Evolutionary conservation across 1,284 basidiomycete species (phyloP).

Genomic region (Ceratobasidium sp.): DNA sequence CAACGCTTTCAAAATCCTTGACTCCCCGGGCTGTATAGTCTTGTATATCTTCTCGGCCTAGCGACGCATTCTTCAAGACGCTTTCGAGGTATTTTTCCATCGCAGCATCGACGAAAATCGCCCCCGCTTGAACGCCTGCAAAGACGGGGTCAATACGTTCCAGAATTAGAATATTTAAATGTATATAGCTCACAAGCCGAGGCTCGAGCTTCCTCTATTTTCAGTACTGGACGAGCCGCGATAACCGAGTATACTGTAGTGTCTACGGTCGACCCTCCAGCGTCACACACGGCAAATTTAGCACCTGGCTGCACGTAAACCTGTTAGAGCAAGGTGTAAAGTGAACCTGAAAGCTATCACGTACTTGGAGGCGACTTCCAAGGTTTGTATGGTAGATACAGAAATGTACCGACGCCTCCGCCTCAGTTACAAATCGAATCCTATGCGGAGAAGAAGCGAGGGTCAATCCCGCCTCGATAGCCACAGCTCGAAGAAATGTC

Average conservation of each 20-base stretch:
- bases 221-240: slow-evolving; percentile 21
- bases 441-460: slow-evolving; percentile 4
- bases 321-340: background rate
- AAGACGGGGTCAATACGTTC: too few species aligned
- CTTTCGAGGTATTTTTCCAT: slow-evolving; percentile 9
- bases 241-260: slow-evolving; percentile 47
- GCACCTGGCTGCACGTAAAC: slow-evolving; percentile 20
- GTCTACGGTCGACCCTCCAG: slow-evolving; percentile 50
- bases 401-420: slow-evolving; percentile 50
- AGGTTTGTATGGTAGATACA: slow-evolving; percentile 47
- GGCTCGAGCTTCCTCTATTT: slow-evolving; percentile 42
- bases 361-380: slow-evolving; percentile 31
- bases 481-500: slow-evolving; percentile 39
- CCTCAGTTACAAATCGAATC: slow-evolving; percentile 48
- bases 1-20: slow-evolving; percentile 40
- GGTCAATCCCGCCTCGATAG: slow-evolving; percentile 40
- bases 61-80: slow-evolving; percentile 12
- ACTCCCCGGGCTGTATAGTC: slow-evolving; percentile 34
- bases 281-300: slow-evolving; percentile 49
- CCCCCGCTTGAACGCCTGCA: slow-evolving; percentile 48
- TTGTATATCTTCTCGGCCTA: slow-evolving; percentile 13
- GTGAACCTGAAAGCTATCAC: background rate
- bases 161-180: background rate
- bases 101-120: slow-evolving; percentile 40
- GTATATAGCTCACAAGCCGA: slow-evolving; percentile 25